phyloP scores from a whole-genome alignment of 768 basidiomycete species.

The Atractiella rhizophila region DNA sequence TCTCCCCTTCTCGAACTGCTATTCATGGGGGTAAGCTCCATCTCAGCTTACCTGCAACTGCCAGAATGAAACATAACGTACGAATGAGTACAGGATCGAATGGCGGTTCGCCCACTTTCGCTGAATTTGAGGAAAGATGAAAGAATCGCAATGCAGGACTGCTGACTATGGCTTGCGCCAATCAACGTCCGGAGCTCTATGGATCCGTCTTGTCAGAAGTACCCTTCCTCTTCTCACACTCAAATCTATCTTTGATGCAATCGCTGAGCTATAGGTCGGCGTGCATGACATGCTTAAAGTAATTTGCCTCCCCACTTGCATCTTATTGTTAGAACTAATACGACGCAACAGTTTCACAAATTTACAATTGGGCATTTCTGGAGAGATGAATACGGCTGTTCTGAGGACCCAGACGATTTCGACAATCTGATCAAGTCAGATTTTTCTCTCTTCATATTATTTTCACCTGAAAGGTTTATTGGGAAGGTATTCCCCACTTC shows the following conservation, averaged over 20 bases:
- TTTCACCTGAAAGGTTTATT: background rate
- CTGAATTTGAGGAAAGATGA: background rate
- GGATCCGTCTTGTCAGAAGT: constrained; percentile 49
- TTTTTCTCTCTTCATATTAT: background rate
- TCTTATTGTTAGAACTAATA: background rate
- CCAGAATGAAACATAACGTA: constrained; percentile 41
- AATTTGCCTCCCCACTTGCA: background rate
- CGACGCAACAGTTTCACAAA: constrained; percentile 32
- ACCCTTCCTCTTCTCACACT: background rate
- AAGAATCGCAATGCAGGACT: constrained; percentile 35
- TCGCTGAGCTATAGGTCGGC: constrained; percentile 29
- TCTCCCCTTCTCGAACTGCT: no score
- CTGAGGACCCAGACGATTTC: constrained; percentile 48
- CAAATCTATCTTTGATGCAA: background rate
- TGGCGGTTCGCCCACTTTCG: constrained; percentile 31
- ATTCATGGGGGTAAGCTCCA: no score
- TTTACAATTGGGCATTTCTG: constrained; percentile 61
- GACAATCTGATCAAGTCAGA: constrained; percentile 36
- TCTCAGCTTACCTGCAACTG: no score
- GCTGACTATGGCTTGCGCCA: constrained; percentile 58
- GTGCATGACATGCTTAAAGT: constrained; percentile 40
- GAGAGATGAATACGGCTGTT: constrained; percentile 54
- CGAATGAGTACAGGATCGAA: constrained; percentile 58
- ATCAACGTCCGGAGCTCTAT: constrained; percentile 48
- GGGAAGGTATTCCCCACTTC: constrained; percentile 44